A percentile compares a stretch with the other conserved stretches of the same genome.
Evolutionary conservation across 441 rosid species (phyloP).

Genomic region (Pelargonium fulgidum): DNA sequence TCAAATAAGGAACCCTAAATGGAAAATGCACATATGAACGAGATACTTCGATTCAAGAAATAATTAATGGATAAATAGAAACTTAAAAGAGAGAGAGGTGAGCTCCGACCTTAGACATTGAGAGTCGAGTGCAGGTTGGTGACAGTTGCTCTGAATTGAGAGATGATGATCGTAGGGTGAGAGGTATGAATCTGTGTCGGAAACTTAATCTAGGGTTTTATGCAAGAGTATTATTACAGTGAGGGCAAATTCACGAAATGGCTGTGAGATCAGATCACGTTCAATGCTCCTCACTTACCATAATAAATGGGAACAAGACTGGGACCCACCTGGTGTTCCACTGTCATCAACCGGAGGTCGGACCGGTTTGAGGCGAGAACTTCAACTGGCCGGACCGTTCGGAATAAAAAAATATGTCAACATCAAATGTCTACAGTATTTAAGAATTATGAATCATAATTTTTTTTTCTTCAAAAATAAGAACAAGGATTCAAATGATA

Average conservation of each 20-base stretch:
- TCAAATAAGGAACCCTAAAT: neutral
- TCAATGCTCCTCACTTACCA: no score
- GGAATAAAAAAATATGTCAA: no score
- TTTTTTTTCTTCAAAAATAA: no score
- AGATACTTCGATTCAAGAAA: neutral
- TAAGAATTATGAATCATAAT: no score
- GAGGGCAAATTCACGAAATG: neutral
- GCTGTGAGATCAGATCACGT: neutral
- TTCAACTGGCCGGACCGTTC: no score
- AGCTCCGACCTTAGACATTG: neutral
- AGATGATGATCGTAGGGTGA: slow-evolving; percentile 3
- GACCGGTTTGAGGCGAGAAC: no score
- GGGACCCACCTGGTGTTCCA: no score
- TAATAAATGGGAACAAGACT: no score
- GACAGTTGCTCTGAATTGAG: neutral
- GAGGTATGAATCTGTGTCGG: neutral
- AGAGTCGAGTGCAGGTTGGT: neutral
- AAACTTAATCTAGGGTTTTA: neutral
- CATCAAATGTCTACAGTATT: no score
- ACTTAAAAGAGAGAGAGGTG: neutral
- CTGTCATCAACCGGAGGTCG: no score
- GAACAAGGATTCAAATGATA: no score
- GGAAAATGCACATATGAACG: neutral
- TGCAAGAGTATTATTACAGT: neutral
- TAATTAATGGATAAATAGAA: no score